Evolutionary conservation across 768 basidiomycete species (phyloP), one percentile per base, ranked within the genome.

Genomic region (Chiua virens): DNA sequence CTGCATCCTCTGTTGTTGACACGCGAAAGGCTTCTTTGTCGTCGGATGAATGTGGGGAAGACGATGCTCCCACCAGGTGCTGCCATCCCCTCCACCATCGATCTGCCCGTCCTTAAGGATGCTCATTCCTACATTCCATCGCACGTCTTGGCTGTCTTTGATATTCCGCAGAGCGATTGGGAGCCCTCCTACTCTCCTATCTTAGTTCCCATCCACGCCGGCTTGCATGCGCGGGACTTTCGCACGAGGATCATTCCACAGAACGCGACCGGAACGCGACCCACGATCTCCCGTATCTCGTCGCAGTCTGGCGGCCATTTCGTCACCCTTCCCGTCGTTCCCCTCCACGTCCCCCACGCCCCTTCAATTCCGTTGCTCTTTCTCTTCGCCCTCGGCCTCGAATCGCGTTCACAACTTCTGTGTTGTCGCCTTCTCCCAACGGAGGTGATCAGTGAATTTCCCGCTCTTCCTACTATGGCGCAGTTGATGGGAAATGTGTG

Each of bases 381-480:
- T 25, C 77, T 86, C 52, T 86, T 79, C 52, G 81, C 75, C 4
- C 73, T 85, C 35, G 72, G 75, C 18, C 70, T 84, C 41, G 81
- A 83, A 62, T 69, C 67, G 11, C 73, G 79, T 28, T 64, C 71
- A 13, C 75, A 79, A 42, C 53, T 71, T 27, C 73, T 86, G 23
- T 77, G 75, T 15, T 75, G 73, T 51, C 73, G 70, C 50, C 71
- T 86, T 30, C 80, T 86, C n/a, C 84, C 84, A 1, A 58, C 72
- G 4, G 62, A 65, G 51, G 74, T 68, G 36, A 68, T 75, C 32
- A 79, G 72, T 50, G 85, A 87, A 64, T 87, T 84, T 61, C 85
- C 85, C 4, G 77, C 84, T 42, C 72, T 78, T 20, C 72, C 80
- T 3, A 73, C 75, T 10, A 86, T 86, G 85, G 72, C 82, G 2